Evolutionary conservation across 1,284 basidiomycete genomes (phyloP).

Genomic region (Apiotrichum mycotoxinovorans): DNA sequence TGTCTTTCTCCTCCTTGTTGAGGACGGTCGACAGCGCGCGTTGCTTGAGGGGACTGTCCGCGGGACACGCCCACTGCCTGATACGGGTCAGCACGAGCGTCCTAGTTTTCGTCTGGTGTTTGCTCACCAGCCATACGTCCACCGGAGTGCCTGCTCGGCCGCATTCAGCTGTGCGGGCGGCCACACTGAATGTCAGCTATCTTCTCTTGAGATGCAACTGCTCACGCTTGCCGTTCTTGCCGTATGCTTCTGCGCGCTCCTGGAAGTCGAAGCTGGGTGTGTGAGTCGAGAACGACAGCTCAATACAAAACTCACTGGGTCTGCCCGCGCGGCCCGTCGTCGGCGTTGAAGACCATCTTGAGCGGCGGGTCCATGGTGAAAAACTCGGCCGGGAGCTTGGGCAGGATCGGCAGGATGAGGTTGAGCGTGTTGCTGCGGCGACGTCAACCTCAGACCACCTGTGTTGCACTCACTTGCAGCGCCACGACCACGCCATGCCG

Average conservation of each 20-base stretch:
- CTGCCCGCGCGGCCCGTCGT: conserved; percentile 35
- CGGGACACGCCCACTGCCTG: conserved; percentile 38
- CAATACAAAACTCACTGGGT: conserved; percentile 26
- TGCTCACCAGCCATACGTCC: conserved; percentile 33
- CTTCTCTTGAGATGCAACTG: too few species aligned
- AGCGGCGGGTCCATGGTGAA: conserved; percentile 32
- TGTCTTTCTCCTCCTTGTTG: conserved; percentile 25
- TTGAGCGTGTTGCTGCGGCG: conserved; percentile 33
- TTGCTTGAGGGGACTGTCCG: conserved; percentile 30
- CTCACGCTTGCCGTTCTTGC: conserved; percentile 27
- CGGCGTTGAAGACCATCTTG: conserved; percentile 31
- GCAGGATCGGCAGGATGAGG: conserved; percentile 35
- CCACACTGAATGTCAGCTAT: conserved; percentile 23
- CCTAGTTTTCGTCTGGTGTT: too few species aligned
- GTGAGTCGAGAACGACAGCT: neutral
- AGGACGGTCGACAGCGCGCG: conserved; percentile 29
- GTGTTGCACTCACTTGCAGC: conserved; percentile 36
- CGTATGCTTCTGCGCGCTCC: conserved; percentile 29
- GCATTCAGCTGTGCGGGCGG: conserved; percentile 26
- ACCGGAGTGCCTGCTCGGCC: conserved; percentile 32
- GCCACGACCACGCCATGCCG: conserved; percentile 26
- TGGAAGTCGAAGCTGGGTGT: conserved; percentile 20
- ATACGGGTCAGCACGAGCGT: too few species aligned
- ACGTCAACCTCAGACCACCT: neutral
- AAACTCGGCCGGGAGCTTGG: conserved; percentile 31